Base-by-base conservation (phyloP, 208 protist genomes). In the Phytomonas serpens region DNA sequence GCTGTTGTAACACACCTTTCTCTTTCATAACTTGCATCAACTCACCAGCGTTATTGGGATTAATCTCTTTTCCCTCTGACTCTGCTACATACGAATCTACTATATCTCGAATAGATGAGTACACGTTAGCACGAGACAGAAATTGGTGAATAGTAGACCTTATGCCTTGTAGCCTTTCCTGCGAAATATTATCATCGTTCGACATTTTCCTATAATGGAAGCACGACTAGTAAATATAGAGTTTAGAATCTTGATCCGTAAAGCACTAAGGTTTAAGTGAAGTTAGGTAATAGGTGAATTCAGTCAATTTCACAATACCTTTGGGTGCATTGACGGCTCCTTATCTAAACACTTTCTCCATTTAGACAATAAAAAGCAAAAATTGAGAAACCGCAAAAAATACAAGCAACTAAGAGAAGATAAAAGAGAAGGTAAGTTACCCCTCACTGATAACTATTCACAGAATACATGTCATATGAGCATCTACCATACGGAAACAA, bases 21-120 rank as follows among this genome's bases (percentile, higher is more conserved):
- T 98, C 92, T 57, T 81, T 77, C 11, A 97, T 72, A 57, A 97
- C 84, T 23, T 80, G 77, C 85, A 98, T 91, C 14, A 98, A 83
- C 57, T 90, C 86, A 37, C 73, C 75, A n/a, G 84, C 72, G 67
- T 82, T 84, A 0, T 83, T 79, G 9, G 73, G 47, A 23, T 73
- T 37, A 32, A 82, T 33, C 6, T 38, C 67, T 4, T 79, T 67
- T 1, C 81, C 84, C 30, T 76, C 77, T 69, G 94, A 78, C 61
- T 94, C 81, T 13, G 83, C 78, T 1, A 93, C 72, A 72, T 97
- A 97, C 13, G 90, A 85, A 61, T 95, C 85, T 2, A 98, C 79
- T 64, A 98, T 92, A 57, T 93, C 82, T 61, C 94, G 76, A 64
- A 98, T 95, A 6, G 87, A 89, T 64, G 84, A 77, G 69, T 96